Percentiles rank a stretch among this genome's conserved stretches.
Conservation (phyloP, 2,329 filamentous ascomycete genomes). For the Blastomyces silverae region DNA sequence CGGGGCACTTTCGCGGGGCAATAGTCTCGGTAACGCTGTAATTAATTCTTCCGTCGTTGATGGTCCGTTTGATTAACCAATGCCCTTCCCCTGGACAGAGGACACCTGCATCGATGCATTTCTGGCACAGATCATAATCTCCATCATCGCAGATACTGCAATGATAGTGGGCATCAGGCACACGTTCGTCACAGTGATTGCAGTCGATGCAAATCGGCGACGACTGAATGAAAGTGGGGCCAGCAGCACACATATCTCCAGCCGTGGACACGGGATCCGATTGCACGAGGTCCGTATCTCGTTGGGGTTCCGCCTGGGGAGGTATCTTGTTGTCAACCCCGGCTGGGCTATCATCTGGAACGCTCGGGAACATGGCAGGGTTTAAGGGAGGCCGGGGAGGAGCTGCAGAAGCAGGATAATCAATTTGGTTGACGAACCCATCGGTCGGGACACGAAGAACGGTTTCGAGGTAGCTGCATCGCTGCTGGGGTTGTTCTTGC, state of each 20-base stretch:
- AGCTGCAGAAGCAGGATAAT: neutral
- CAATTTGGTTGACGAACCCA: neutral
- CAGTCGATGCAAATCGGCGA: slow-evolving; percentile 69
- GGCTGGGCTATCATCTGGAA: slow-evolving; percentile 1
- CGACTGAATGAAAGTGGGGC: neutral
- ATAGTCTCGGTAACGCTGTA: slow-evolving; percentile 74
- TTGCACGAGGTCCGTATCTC: neutral
- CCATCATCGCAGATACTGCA: slow-evolving; percentile 89
- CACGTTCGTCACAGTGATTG: slow-evolving; percentile 75
- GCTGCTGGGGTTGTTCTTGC: slow-evolving; percentile 19
- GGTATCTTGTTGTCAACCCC: neutral
- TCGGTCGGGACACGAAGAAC: slow-evolving; percentile 16
- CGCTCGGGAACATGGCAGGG: slow-evolving; percentile 8
- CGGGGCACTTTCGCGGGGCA: slow-evolving; percentile 49
- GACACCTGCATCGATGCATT: slow-evolving; percentile 67
- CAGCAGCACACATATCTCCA: neutral
- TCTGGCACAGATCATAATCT: slow-evolving; percentile 85
- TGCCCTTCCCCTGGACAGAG: slow-evolving; percentile 73
- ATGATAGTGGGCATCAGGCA: slow-evolving; percentile 82
- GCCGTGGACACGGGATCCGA: neutral
- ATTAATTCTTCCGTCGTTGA: slow-evolving; percentile 69
- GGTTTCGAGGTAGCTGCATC: slow-evolving; percentile 19
- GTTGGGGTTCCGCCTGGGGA: neutral
- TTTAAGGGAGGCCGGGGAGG: neutral
- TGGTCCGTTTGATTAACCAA: slow-evolving; percentile 88